Base-by-base conservation (phyloP, 495 filamentous ascomycete genomes). In the Talaromyces proteolyticus region DNA sequence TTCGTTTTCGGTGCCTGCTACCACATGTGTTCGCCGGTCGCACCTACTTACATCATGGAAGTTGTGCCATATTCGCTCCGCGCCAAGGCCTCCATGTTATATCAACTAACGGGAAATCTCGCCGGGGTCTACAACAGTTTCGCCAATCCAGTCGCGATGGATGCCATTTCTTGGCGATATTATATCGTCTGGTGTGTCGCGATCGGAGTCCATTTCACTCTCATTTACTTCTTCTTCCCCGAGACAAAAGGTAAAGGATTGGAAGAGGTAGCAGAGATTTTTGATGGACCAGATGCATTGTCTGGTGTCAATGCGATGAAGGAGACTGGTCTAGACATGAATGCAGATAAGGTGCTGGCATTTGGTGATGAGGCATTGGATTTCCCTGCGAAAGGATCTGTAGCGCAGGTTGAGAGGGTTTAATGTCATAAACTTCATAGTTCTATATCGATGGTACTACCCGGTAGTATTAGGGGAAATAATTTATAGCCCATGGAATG, bases 181-280 rank as follows among this genome's bases (percentile, higher is more conserved):
- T 72, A 69, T 41, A 63, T 68, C 41, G 65, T 71, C 7, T 73
- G 59, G 39, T 62, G 58, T 19, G 58, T 53, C 43, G 51, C 68
- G 1, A 40, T 68, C 16, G 60, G 53, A 2, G 41, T 57, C 20
- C 52, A 61, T 38, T 55, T 63, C 41, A 21, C 19, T 12, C 10
- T 86, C 51, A 53, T 88, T 58, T 92, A 84, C 77, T 85, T 88
- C 78, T 75, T 91, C 38, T 77, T 93, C 40, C 85, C 85, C 46
- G 88, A 93, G 76, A 91, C 88, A 64, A 91, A 91, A 80, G 88
- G 88, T 53, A 75, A 93, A 16, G 84, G 86, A 16, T 85, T 93
- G 43, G 89, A 94, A 72, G 88, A 94, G 65, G 85, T 94, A 57
- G 89, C 92, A 70, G 79, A 81, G 70, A 91, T 94, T 88, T 78